phyloP scores from a whole-genome alignment of 2,329 filamentous ascomycete genomes.

The Cadophora gregata region DNA sequence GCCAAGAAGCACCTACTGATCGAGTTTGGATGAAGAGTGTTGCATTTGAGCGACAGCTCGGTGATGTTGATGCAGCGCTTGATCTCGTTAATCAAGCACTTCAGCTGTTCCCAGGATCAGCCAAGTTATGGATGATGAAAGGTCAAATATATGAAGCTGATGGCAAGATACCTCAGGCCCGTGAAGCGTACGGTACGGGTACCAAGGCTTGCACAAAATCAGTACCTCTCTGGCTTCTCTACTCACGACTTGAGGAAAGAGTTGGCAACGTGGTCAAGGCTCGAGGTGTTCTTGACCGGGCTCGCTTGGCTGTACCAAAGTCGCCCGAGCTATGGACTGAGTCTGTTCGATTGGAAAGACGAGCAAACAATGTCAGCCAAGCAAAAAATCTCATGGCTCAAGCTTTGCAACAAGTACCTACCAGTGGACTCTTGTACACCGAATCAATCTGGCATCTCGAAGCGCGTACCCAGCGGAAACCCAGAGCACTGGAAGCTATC shows the following conservation, averaged over 20 bases:
- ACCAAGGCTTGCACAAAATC: constrained; percentile 86
- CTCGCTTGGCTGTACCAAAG: constrained; percentile 85
- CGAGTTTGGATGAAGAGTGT: constrained; percentile 97
- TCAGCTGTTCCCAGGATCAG: constrained; percentile 80
- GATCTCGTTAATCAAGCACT: constrained; percentile 88
- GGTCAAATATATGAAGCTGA: constrained; percentile 94
- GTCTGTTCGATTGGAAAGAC: constrained; percentile 89
- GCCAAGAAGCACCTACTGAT: constrained; percentile 89
- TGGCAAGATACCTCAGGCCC: constrained; percentile 79
- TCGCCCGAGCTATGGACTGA: constrained; percentile 88
- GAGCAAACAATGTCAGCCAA: constrained; percentile 81
- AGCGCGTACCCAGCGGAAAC: constrained; percentile 87
- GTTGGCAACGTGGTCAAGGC: constrained; percentile 87
- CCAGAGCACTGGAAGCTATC: constrained; percentile 89
- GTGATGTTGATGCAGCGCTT: constrained; percentile 79
- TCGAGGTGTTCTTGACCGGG: constrained; percentile 90
- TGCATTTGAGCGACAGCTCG: constrained; percentile 86
- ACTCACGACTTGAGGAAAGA: constrained; percentile 85
- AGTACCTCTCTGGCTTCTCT: constrained; percentile 88
- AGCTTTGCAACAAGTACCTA: constrained; percentile 89
- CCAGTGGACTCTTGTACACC: constrained; percentile 85
- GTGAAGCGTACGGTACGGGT: constrained; percentile 87
- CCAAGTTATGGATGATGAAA: constrained; percentile 98
- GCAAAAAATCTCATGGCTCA: constrained; percentile 93
- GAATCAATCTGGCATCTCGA: constrained; percentile 97